A percentile compares a stretch with the other conserved stretches of the same genome.
Evolutionary conservation across 2,329 filamentous ascomycete genomes (phyloP).

Genomic region (Chaetomium globosum): DNA sequence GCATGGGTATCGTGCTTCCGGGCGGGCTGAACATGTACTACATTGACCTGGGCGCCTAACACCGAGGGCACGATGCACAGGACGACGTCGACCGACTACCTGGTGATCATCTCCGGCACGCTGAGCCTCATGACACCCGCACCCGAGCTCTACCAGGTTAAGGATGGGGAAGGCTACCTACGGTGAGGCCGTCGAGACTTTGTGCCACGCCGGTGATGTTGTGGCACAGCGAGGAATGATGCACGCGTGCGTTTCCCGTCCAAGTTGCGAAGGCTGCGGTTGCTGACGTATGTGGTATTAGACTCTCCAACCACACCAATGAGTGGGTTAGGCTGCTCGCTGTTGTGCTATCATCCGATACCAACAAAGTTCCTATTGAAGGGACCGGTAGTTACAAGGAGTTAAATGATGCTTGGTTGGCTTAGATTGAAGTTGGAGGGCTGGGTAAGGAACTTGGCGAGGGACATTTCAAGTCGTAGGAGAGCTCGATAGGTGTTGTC

Average conservation of each 20-base stretch:
- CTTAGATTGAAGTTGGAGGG: neutral
- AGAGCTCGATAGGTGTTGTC: neutral
- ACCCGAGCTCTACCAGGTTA: constrained; percentile 3
- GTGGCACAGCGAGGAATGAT: constrained; percentile 17
- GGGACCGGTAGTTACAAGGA: constrained; percentile 3
- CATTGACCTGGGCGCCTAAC: constrained; percentile 15
- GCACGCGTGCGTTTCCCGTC: constrained; percentile 6
- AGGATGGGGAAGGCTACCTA: constrained; percentile 12
- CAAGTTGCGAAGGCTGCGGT: neutral
- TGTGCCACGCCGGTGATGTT: constrained; percentile 12
- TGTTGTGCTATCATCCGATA: constrained; percentile 14
- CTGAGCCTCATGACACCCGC: constrained; percentile 13
- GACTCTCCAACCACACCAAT: constrained; percentile 13
- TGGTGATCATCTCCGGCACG: constrained; percentile 15
- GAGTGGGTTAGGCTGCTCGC: constrained; percentile 18
- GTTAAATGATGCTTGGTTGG: constrained; percentile 12
- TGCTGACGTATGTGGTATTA: neutral
- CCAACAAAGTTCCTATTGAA: constrained; percentile 16
- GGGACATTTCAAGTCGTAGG: neutral
- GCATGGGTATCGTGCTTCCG: constrained; percentile 19
- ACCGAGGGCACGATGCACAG: constrained; percentile 21
- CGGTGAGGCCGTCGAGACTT: constrained; percentile 13
- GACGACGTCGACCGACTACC: constrained; percentile 17
- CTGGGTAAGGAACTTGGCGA: neutral
- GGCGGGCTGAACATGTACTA: constrained; percentile 23